Base-by-base conservation (phyloP, 2,329 filamentous ascomycete genomes). In the Epichloe aotearoae region DNA sequence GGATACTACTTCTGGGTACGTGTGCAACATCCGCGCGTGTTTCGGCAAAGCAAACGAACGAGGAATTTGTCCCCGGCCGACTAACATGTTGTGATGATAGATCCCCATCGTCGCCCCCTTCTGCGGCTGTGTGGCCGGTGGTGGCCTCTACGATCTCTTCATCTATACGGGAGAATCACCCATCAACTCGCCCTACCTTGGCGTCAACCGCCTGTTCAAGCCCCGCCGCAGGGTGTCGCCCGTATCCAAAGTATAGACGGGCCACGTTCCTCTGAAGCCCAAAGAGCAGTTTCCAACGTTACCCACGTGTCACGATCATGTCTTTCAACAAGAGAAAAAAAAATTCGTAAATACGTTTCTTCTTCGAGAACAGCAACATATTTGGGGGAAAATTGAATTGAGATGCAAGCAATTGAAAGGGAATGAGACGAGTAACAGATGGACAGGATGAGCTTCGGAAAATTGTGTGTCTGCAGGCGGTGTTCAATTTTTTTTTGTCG, bases 81-180 rank as follows among this genome's bases (percentile, higher is more conserved):
- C 47, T 57, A 48, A 58, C 51, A 14, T 14, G 15, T 23, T n/a
- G 4, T 38, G 7, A n/a, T n/a, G 23, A 5, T 43, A 83, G 81
- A 76, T 88, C 19, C 84, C 84, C 0, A 84, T 88, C 71, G 78
- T 88, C 4, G 75, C 82, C 2, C 84, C 84, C 0, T 86, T 88
- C 60, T 63, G 76, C 10, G 84, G 84, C 5, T 78, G 73, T 57
- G 64, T 72, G 0, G 78, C 83, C 55, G 83, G 83, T 3, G 83
- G 79, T 2, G 79, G 82, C 61, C 57, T 86, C 23, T 86, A 86
- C 60, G 82, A 86, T 61, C 61, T 77, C 2, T 78, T 86, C 61
- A 69, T 88, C 39, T 88, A 82, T 61, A 84, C 80, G 0, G 84
- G 84, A 3, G 66, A 82, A n/a, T 84, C 76, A 56, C 83, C 83